Conservation (phyloP, 257 asterid species). For the Ligustrum vulgare region DNA sequence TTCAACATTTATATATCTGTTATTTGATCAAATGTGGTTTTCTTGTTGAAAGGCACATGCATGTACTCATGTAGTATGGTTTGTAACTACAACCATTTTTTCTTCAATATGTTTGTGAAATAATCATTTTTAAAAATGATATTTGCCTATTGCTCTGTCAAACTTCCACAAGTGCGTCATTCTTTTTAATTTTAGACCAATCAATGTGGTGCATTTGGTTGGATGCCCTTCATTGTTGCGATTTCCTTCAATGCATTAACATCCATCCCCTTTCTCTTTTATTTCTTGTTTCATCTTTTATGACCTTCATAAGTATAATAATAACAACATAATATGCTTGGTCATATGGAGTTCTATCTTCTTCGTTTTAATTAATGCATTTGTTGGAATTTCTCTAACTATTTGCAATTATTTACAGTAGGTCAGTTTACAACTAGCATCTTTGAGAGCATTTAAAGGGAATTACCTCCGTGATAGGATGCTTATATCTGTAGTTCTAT, state of each 20-base stretch:
- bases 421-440: conserved; percentile 5
- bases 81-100: background rate
- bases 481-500: background rate
- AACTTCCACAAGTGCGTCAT: background rate
- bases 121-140: background rate
- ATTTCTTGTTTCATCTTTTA: background rate
- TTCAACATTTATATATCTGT: background rate
- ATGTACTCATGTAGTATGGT: background rate
- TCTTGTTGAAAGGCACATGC: background rate
- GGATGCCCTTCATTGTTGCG: background rate
- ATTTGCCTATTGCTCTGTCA: background rate
- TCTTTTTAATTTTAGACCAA: background rate
- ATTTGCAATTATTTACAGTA: conserved; percentile 5
- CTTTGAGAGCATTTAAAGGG: background rate
- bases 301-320: conserved; percentile 5
- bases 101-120: background rate
- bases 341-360: background rate
- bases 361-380: background rate
- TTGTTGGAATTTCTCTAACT: background rate
- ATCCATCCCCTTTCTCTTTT: background rate
- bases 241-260: background rate
- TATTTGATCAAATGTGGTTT: background rate
- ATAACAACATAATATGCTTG: background rate
- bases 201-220: conserved; percentile 9
- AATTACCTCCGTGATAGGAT: background rate